These are phyloP conservation scores for Ceratocystis albifundus DNA, from an alignment of 2,329 filamentous ascomycete genomes.

Conservation along the genomic window DNA sequence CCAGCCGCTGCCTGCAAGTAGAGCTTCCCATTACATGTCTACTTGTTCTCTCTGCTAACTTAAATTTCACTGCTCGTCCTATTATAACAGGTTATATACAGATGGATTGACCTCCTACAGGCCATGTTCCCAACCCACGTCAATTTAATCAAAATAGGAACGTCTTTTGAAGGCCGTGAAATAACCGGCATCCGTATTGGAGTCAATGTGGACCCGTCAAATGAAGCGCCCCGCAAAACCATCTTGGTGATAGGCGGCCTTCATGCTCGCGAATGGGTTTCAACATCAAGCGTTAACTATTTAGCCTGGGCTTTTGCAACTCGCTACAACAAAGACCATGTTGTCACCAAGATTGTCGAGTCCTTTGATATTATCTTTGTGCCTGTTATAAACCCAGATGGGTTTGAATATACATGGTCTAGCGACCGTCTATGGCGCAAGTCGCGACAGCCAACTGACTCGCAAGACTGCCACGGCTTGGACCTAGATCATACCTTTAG, in stretches of 20 bases:
- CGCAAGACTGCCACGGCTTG: constrained; percentile 74
- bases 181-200: constrained; percentile 75
- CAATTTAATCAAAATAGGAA: constrained; percentile 62
- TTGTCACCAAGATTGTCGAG: constrained; percentile 66
- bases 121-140: constrained; percentile 83
- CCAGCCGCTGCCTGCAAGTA: constrained; percentile 59
- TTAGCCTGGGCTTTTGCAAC: constrained; percentile 81
- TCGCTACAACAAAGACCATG: constrained; percentile 59
- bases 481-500: constrained; percentile 82
- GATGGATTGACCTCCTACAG: constrained; percentile 82
- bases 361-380: constrained; percentile 81
- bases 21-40: constrained; percentile 24
- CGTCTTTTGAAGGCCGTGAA: constrained; percentile 75
- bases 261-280: constrained; percentile 97
- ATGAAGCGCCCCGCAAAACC: constrained; percentile 52
- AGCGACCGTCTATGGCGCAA: constrained; percentile 90
- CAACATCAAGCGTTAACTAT: constrained; percentile 81
- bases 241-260: constrained; percentile 72
- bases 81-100: constrained; percentile 46
- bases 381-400: constrained; percentile 84
- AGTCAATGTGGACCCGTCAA: constrained; percentile 32
- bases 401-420: constrained; percentile 88
- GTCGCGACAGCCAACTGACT: constrained; percentile 70
- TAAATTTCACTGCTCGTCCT: constrained; percentile 20
- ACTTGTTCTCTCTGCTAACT: neutral